A percentile compares a stretch with the other conserved stretches of the same genome.
Conservation (phyloP, 177 flowering plant genomes). For the Vitis hybrid region DNA sequence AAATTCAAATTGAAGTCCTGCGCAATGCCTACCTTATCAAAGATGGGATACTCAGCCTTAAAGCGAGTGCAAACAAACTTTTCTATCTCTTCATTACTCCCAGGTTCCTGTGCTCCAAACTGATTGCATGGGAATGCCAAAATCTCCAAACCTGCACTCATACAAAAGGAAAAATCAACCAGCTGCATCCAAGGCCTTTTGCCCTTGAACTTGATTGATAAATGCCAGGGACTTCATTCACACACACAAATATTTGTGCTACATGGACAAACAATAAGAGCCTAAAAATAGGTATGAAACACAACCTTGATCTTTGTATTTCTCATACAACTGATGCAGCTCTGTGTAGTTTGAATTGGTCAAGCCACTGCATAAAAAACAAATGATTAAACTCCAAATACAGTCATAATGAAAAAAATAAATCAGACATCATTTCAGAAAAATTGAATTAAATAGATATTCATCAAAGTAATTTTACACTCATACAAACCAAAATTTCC, state of each 20-base stretch:
- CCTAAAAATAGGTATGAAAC: neutral
- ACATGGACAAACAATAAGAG: neutral
- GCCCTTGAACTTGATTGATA: no score
- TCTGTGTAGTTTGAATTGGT: slow-evolving; percentile 83
- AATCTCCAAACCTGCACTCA: slow-evolving; percentile 60
- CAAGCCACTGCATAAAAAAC: slow-evolving; percentile 60
- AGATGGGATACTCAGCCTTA: slow-evolving; percentile 87
- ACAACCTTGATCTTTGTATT: slow-evolving; percentile 79
- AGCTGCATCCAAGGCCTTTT: neutral
- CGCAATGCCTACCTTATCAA: slow-evolving; percentile 67
- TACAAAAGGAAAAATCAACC: neutral
- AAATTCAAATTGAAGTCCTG: neutral
- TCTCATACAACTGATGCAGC: slow-evolving; percentile 60
- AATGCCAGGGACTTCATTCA: neutral
- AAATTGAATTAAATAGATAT: no score
- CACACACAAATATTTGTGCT: neutral
- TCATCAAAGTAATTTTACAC: no score
- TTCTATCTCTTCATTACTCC: slow-evolving; percentile 65
- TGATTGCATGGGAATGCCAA: slow-evolving; percentile 97
- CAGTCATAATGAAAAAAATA: no score
- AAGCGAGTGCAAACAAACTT: slow-evolving; percentile 88
- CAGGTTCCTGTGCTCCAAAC: slow-evolving; percentile 88
- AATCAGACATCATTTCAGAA: no score
- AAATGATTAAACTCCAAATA: neutral
- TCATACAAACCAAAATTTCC: neutral